Base-by-base conservation (phyloP, 2,329 filamentous ascomycete species). In the Xylariaceae sp. region DNA sequence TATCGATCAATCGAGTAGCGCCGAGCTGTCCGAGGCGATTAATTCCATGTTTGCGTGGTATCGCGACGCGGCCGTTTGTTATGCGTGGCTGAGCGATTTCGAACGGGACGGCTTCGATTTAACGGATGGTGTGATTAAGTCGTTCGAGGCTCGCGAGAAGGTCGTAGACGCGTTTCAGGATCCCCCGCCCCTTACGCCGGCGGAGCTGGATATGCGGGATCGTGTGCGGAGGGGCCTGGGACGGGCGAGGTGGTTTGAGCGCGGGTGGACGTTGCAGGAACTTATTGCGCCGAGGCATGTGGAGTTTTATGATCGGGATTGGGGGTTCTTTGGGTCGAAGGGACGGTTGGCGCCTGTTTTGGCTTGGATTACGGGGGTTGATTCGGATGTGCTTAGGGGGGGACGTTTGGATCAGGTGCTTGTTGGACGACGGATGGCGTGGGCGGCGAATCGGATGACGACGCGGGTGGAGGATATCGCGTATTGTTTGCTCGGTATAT, bases 401-500 rank as follows among this genome's bases (percentile, higher is more conserved):
- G 53, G 47, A 5, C 44, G 61, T 2, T 53, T 67, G 4, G 59
- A 66, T n/a, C 55, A 65, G 5, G 52, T 67, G 10, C 51, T 65
- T 8, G 58, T 67, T 3, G 66, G 62, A 3, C 57, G 62, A 11
- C 65, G 66, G 2, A 67, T 71, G 64, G 67, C 64, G 4, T 70
- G 68, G 68, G 68, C 67, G 0, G 59, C 68, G 4, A 60, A 45
- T 1, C 60, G 68, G 0, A 47, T 58, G 18, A 71, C 68, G 1
- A 68, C 64, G 1, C 61, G 65, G 1, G 57, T 61, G 1, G 68
- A 71, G 56, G 69, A 70, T 30, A 62, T 65, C 18, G 68, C 68
- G 2, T 71, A 70, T 49, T 67, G 68, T 18, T 62, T 71, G 0
- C 60, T 71, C 0, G 69, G 69, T 0, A 64, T 71, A 11, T 66